Evolutionary conservation across 1,284 basidiomycete species (phyloP), one percentile per base, ranked within the genome.

Genomic region (Ustilago nuda): DNA sequence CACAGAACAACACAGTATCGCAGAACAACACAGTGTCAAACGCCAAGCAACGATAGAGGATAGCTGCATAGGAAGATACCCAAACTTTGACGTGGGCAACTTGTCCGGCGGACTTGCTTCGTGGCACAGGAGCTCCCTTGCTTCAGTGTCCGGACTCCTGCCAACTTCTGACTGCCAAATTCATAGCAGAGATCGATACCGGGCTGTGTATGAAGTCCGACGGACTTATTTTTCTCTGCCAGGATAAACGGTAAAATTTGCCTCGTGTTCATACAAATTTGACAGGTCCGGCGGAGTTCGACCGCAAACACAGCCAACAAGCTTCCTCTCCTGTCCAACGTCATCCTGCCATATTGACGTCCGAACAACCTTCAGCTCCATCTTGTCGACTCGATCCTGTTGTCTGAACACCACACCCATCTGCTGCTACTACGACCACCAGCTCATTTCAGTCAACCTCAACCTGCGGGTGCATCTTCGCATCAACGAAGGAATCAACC

Each of bases 201-300:
- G 30, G n/a, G 53, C 58, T 50, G 48, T 50, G 48, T 50, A 50
- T 32, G 19, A 61, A 33, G 37, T 58, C 62, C 62, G 62, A 19
- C 54, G 55, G 55, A 64, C 46, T 54, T 58, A 32, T 6, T 39
- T 54, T 35, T 52, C 33, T 35, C 9, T 35, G n/a, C 52, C 23
- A 48, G 19, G n/a, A 17, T 35, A 35, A 1, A n/a, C 13, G 32
- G 33, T 8, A 32, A 54, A 36, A 37, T 36, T 56, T 39, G 15
- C 9, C 12, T n/a, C n/a, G 9, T 6, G 2, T 43, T 30, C 4
- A 7, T 39, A 27, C n/a, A 11, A 37, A 8, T 56, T 61, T 61
- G 64, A 66, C 64, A 61, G 64, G 53, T 61, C 64, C 64, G 48
- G 4, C 64, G 64, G 64, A 66, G 41, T 50, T 57, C n/a, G 19